Conservation (phyloP, 495 filamentous ascomycete species). For the Corynascus novoguineensis region DNA sequence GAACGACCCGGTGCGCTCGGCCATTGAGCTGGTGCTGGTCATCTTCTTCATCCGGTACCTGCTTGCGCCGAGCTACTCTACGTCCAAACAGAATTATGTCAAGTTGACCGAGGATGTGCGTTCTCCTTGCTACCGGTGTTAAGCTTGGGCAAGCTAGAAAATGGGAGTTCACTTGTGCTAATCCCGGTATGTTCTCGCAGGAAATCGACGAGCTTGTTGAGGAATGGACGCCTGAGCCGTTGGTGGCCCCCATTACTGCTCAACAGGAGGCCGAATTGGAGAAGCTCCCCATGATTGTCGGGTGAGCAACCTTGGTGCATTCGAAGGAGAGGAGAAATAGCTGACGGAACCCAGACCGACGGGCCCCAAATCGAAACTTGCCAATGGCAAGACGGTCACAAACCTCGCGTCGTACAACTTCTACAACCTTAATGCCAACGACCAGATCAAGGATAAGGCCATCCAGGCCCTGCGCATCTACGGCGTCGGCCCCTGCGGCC, state of each 20-base stretch:
- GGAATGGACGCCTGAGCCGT: slow-evolving; percentile 92
- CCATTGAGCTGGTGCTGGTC: slow-evolving; percentile 90
- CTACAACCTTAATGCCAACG: slow-evolving; percentile 92
- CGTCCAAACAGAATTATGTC: slow-evolving; percentile 78
- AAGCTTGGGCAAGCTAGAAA: not conserved
- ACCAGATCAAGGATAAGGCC: slow-evolving; percentile 87
- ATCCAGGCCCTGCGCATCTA: slow-evolving; percentile 91
- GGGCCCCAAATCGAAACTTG: slow-evolving; percentile 81
- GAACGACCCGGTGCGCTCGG: slow-evolving; percentile 88
- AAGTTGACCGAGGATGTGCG: slow-evolving; percentile 75
- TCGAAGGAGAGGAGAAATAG: not conserved
- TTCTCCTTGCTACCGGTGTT: too few relatives aligned
- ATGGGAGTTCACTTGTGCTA: slow-evolving; percentile 2
- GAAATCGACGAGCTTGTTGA: slow-evolving; percentile 97
- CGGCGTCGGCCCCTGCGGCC: slow-evolving; percentile 92
- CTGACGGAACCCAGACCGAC: slow-evolving; percentile 59
- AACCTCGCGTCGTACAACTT: slow-evolving; percentile 94
- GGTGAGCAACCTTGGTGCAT: slow-evolving; percentile 45
- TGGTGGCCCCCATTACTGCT: slow-evolving; percentile 64
- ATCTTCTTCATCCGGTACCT: slow-evolving; percentile 94
- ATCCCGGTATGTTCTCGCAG: slow-evolving; percentile 33
- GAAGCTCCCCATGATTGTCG: slow-evolving; percentile 77
- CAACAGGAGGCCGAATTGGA: slow-evolving; percentile 80
- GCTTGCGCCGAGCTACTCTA: slow-evolving; percentile 83
- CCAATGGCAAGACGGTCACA: slow-evolving; percentile 80